phyloP scores from a whole-genome alignment of 2,329 filamentous ascomycete species.

The Xylariales sp. region DNA sequence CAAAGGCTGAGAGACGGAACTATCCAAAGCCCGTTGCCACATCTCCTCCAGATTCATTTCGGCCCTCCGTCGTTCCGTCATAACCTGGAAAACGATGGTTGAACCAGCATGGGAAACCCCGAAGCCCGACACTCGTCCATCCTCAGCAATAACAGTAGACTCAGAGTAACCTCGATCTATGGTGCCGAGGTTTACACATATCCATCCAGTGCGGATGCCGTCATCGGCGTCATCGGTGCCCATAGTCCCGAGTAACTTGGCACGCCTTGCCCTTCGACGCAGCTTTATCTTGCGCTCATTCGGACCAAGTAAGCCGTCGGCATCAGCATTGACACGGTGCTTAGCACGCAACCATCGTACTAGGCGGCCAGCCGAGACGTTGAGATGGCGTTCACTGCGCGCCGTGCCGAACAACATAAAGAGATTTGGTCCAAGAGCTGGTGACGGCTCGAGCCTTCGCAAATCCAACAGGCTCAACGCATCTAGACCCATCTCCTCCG shows the following conservation, averaged over 20 bases:
- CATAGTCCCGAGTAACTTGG: constrained; percentile 80
- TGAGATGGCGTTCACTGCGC: constrained; percentile 91
- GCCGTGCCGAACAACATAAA: constrained; percentile 95
- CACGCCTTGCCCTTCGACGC: constrained; percentile 80
- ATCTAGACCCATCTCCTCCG: constrained; percentile 87
- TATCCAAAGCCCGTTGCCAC: constrained; percentile 56
- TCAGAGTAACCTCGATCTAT: constrained; percentile 68
- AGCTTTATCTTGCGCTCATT: constrained; percentile 93
- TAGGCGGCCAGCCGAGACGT: constrained; percentile 89
- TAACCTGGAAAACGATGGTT: constrained; percentile 67
- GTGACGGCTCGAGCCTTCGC: constrained; percentile 83
- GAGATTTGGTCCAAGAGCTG: constrained; percentile 86
- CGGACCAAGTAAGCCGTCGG: constrained; percentile 88
- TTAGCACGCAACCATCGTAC: constrained; percentile 84
- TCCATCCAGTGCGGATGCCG: constrained; percentile 92
- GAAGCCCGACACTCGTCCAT: constrained; percentile 79
- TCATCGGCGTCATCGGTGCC: constrained; percentile 76
- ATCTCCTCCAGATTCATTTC: constrained; percentile 66
- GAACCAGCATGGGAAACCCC: constrained; percentile 64
- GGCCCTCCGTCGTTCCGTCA: constrained; percentile 64
- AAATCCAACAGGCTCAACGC: constrained; percentile 84
- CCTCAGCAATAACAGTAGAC: constrained; percentile 57
- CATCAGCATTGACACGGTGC: constrained; percentile 78
- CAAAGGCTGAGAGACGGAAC: constrained; percentile 25
- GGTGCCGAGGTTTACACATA: constrained; percentile 89